Conservation (phyloP, 2,329 filamentous ascomycete genomes). For the Paracorniculantispora psalliotae region DNA sequence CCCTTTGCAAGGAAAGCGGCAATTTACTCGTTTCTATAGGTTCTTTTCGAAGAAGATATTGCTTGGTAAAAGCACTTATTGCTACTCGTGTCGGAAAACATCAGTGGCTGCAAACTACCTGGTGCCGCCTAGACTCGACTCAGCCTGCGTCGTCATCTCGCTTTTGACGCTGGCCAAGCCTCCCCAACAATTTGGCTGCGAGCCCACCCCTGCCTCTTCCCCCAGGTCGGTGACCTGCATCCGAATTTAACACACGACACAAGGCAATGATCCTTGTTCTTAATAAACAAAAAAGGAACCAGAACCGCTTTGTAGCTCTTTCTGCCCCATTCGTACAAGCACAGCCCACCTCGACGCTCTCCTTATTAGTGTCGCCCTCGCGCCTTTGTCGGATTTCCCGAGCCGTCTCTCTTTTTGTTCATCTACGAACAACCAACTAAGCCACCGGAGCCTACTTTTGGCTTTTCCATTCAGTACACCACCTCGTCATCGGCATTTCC, state of each 20-base stretch:
- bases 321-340: not conserved
- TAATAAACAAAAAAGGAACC: not conserved
- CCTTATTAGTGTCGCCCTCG: not conserved
- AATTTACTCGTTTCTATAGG: not conserved
- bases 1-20: not conserved
- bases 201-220: not conserved
- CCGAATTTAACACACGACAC: not conserved
- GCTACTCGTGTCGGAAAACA: too few species aligned
- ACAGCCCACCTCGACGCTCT: not conserved
- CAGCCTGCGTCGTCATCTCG: slow-evolving; percentile 12
- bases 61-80: too few species aligned
- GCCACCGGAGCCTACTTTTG: not conserved
- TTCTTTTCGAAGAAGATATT: not conserved
- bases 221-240: not conserved
- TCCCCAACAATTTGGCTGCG: slow-evolving; percentile 4
- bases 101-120: too few species aligned
- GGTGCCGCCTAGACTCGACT: slow-evolving; percentile 3
- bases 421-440: not conserved
- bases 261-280: not conserved
- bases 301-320: not conserved
- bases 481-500: not conserved
- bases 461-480: not conserved
- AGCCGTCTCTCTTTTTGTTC: not conserved
- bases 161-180: not conserved
- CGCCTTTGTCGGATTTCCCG: not conserved